Base-by-base conservation (phyloP, 2,329 filamentous ascomycete species). In the Pyricularia grisea region DNA sequence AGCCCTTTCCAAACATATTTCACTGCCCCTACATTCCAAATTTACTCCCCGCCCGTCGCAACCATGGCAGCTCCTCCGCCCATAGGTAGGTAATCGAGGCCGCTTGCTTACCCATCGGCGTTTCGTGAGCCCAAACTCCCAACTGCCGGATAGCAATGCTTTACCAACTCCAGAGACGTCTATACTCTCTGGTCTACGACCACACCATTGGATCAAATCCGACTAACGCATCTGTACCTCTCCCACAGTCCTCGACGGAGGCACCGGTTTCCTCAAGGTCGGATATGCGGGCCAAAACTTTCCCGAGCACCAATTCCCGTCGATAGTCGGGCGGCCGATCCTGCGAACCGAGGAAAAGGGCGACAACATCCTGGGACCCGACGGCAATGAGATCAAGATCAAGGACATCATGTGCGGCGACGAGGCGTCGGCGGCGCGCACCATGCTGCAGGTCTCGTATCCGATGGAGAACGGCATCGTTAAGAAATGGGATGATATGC, bases 321-420 rank as follows among this genome's bases (percentile, higher is more conserved):
- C 94, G 74, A 98, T 99, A 81, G 93, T 99, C 79, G 95, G 95
- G 78, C 92, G 95, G 75, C 95, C 95, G 67, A 99, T 99, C 81
- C 88, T 99, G 77, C 93, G 95, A 82, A 94, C 94, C 72, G 95
- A 99, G 85, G 95, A 99, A 82, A 86, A 86, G 78, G 85, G 84
- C 75, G 82, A 82, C 78, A 82, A 80, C 50, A 58, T 58, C 77
- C 82, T 87, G 77, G 75, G 87, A 83, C 60, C 60, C 60, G 60
- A 63, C 25, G 25, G 60, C 23, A 63, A 23, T 23, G 90, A 87
- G 81, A 91, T 88, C 81, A 98, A 97, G 81, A 89, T 87, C 79
- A 97, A 97, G 87, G 95, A 99, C 83, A 97, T 99, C 79, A 99
- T 99, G 95, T 98, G 94, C 82, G 95, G 95, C 79, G 95, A 99